Conservation (phyloP, 257 asterid genomes). For the Nicotiana tabacum region DNA sequence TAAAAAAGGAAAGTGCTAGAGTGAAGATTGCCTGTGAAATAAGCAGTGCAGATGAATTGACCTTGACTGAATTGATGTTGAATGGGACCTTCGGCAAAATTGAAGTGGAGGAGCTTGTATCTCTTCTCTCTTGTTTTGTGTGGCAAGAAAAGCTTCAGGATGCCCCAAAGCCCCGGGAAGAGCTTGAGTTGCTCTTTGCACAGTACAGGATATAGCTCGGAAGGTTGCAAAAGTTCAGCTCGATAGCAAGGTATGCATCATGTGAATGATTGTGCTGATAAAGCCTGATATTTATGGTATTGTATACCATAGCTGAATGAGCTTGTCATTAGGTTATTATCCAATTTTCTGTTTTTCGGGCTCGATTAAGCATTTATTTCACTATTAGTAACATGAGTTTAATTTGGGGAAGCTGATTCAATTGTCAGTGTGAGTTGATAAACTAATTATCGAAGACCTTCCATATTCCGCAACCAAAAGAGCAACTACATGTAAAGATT, state of each 20-base stretch:
- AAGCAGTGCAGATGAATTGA: slow-evolving; percentile 96
- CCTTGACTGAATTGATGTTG: slow-evolving; percentile 88
- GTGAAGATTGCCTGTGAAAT: slow-evolving; percentile 98
- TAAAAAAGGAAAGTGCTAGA: slow-evolving; percentile 76
- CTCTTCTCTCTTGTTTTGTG: slow-evolving; percentile 90
- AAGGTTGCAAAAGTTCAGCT: slow-evolving; percentile 93
- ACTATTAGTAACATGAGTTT: background rate
- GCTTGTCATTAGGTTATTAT: background rate
- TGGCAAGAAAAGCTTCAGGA: slow-evolving; percentile 97
- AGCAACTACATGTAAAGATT: background rate
- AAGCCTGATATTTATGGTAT: background rate
- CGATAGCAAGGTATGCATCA: slow-evolving; percentile 76
- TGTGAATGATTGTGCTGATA: background rate
- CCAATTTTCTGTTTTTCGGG: background rate
- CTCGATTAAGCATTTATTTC: background rate
- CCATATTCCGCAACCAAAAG: background rate
- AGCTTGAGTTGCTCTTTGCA: slow-evolving; percentile 67
- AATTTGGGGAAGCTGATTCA: background rate
- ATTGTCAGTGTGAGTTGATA: background rate
- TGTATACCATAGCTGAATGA: background rate
- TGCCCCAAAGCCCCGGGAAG: slow-evolving; percentile 85
- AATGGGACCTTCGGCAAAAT: slow-evolving; percentile 73
- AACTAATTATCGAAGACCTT: background rate
- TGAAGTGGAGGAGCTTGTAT: slow-evolving; percentile 84
- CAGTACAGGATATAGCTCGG: slow-evolving; percentile 85